Base-by-base conservation (phyloP, 805 yeast species). In the Candida cerambycidarum region DNA sequence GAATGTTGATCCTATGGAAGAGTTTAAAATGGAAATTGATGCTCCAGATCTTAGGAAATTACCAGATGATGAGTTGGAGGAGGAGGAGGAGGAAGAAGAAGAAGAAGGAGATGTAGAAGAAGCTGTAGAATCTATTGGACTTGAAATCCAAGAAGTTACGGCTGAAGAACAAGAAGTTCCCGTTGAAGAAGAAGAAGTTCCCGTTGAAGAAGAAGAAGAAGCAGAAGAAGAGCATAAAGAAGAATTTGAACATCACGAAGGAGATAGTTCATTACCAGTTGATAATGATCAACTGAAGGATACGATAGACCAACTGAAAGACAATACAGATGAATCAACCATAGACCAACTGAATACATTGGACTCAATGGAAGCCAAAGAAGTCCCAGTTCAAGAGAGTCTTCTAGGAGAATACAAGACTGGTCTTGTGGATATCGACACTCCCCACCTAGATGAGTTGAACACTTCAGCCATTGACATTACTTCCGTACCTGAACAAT, bases 131-230 rank as follows among this genome's bases (percentile, higher is more conserved):
- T 6, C 16, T 4, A 16, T 4, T 11, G 21, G 7, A 21, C 21
- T 12, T 16, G 23, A 21, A 21, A 8, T 8, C 23, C 23, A 56
- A 4, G 51, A 51, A 32, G 47, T 47, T 3, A 59, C 5, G 29
- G 11, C 13, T 25, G 29, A 25, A 25, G 56, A 47, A 25, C 51
- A 55, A 19, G 53, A 54, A 5, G 53, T 52, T 3, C 51, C 45
- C 29, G 59, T 45, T 15, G 18, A 29, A 29, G 17, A 13, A 15
- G 17, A 13, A 9, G 17, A 29, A 29, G 12, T 14, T 13, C 32
- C n/a, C n/a, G n/a, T n/a, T n/a, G n/a, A n/a, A n/a, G n/a, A 29
- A 8, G 17, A 15, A 29, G 18, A 29, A 14, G 10, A 7, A 11
- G 11, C 5, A 11, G 29, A 25, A 25, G 29, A 11, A 11, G 13